These are phyloP conservation scores for Theileria equi DNA, from an alignment of 169 alveolate species.

Conservation along the genomic window DNA sequence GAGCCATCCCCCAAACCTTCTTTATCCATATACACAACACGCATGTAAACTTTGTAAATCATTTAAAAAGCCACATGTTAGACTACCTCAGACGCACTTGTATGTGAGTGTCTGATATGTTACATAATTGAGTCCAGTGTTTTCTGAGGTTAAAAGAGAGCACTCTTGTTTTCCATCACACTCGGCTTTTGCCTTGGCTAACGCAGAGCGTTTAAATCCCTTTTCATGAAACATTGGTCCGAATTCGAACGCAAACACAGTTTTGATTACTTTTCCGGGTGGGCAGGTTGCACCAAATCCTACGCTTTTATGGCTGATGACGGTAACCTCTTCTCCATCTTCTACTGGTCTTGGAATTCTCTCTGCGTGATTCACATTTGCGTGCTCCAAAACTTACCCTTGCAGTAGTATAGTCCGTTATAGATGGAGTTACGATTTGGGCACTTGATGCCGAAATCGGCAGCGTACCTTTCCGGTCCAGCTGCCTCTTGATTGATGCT, in stretches of 20 bases:
- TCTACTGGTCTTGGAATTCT: slow-evolving; percentile 6
- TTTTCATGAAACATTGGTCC: slow-evolving; percentile 20
- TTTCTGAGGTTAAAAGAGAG: slow-evolving; percentile 1
- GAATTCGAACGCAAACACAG: slow-evolving; percentile 18
- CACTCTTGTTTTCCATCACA: slow-evolving; percentile 54
- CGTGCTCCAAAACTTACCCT: slow-evolving; percentile 7
- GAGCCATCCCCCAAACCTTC: too few relatives aligned
- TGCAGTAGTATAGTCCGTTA: slow-evolving; percentile 43
- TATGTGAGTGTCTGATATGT: slow-evolving; percentile 1
- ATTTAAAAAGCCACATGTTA: not conserved
- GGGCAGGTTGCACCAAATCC: slow-evolving; percentile 47
- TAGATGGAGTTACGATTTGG: slow-evolving; percentile 3
- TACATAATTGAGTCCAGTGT: slow-evolving; percentile 1
- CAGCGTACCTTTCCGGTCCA: slow-evolving; percentile 30
- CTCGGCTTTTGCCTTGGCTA: not conserved
- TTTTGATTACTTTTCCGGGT: slow-evolving; percentile 19
- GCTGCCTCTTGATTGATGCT: slow-evolving; percentile 18
- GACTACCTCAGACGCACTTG: slow-evolving; percentile 9
- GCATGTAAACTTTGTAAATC: not conserved
- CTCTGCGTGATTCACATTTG: not conserved
- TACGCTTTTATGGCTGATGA: slow-evolving; percentile 1
- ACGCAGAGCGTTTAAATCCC: slow-evolving; percentile 37
- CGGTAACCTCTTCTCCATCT: slow-evolving; percentile 30
- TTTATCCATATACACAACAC: too few relatives aligned
- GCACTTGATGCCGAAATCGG: slow-evolving; percentile 11